Conservation (phyloP, 2,329 filamentous ascomycete species). For the Aspergillus sp. region DNA sequence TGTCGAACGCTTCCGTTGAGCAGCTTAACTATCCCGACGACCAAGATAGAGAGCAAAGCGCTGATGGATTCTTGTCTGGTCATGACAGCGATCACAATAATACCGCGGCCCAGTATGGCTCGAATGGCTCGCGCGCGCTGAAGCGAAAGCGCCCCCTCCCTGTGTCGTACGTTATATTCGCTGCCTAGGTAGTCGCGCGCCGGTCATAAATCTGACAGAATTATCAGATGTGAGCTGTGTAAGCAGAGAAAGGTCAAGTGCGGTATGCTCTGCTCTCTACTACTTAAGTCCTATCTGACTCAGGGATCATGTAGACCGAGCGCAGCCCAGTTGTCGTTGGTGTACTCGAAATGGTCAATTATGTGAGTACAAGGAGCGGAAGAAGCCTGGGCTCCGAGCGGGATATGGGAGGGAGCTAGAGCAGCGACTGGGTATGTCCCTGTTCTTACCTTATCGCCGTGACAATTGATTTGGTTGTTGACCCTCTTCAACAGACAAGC, state of each 20-base stretch:
- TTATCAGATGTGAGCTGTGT: conserved; percentile 35
- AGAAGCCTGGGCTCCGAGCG: conserved; percentile 58
- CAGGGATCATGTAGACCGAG: conserved; percentile 34
- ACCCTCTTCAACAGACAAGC: conserved; percentile 41
- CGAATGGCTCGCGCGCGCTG: conserved; percentile 16
- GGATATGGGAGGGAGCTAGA: conserved; percentile 66
- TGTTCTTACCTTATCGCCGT: not conserved
- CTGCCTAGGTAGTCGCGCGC: not conserved
- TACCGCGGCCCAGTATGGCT: conserved; percentile 18
- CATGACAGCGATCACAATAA: conserved; percentile 28
- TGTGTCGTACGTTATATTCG: conserved; percentile 27
- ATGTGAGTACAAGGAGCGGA: conserved; percentile 62
- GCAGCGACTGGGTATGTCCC: conserved; percentile 49
- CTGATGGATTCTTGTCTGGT: conserved; percentile 28
- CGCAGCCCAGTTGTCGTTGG: conserved; percentile 60
- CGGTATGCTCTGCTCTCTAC: conserved; percentile 23
- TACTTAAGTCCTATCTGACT: conserved; percentile 1
- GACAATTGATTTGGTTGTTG: conserved; percentile 2
- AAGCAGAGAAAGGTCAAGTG: conserved; percentile 41
- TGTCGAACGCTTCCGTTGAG: conserved; percentile 22
- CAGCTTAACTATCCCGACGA: conserved; percentile 14
- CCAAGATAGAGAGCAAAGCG: conserved; percentile 23
- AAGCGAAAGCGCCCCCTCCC: conserved; percentile 33
- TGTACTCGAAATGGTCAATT: conserved; percentile 58
- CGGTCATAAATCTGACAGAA: conserved; percentile 12